phyloP scores from a whole-genome alignment of 805 yeast species.

The Starmerella lactis-condensi region DNA sequence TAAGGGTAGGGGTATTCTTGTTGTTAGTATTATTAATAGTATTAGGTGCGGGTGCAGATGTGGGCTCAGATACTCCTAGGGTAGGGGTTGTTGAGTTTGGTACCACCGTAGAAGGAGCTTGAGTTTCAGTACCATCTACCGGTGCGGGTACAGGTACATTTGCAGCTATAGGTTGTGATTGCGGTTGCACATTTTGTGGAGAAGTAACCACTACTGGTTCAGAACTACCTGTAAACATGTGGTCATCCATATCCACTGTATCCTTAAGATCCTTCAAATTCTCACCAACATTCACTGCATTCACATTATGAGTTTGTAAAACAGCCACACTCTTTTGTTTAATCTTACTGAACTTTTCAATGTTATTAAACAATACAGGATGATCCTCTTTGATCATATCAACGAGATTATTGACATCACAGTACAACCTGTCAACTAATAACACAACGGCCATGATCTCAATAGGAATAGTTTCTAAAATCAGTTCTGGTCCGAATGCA shows the following conservation, averaged over 20 bases:
- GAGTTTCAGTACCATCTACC: too few species aligned
- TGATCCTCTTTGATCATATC: conserved; percentile 1
- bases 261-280: background rate
- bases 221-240: too few species aligned
- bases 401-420: background rate
- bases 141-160: too few species aligned
- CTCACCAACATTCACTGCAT: background rate
- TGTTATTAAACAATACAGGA: background rate
- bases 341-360: background rate
- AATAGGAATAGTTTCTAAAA: too few species aligned
- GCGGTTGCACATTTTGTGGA: too few species aligned
- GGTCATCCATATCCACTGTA: too few species aligned
- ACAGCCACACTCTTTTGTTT: background rate
- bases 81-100: background rate
- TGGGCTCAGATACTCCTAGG: background rate
- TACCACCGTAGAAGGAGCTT: too few species aligned
- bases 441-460: too few species aligned
- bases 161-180: too few species aligned
- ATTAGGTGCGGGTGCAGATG: background rate
- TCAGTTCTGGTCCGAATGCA: too few species aligned
- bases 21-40: background rate
- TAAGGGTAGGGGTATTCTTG: background rate
- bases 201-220: conserved; percentile 2
- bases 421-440: background rate
- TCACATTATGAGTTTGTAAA: background rate